Conservation (phyloP, 495 filamentous ascomycete species). For the Usnea hakonensis region DNA sequence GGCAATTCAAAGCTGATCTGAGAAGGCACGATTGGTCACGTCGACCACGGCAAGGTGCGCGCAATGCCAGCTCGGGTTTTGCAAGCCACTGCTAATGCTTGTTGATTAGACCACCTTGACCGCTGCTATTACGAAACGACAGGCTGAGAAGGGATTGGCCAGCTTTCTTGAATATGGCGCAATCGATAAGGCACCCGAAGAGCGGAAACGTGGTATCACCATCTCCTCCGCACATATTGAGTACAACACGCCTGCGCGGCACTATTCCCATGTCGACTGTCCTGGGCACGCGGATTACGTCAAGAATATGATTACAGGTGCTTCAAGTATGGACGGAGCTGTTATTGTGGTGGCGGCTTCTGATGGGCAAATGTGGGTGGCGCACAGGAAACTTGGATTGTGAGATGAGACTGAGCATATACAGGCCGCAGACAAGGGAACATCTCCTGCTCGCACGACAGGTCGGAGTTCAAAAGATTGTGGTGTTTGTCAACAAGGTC, state of each 20-base stretch:
- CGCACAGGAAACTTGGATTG: neutral
- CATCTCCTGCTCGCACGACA: constrained; percentile 96
- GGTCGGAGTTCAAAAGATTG: constrained; percentile 94
- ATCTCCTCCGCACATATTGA: constrained; percentile 98
- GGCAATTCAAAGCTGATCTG: constrained; percentile 14
- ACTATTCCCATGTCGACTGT: constrained; percentile 99
- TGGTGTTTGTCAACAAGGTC: constrained; percentile 99
- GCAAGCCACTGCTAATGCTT: constrained; percentile 4
- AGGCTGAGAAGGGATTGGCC: constrained; percentile 86
- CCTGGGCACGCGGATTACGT: constrained; percentile 99
- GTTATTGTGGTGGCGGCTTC: constrained; percentile 98
- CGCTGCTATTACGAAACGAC: constrained; percentile 95
- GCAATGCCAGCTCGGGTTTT: neutral
- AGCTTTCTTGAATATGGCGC: constrained; percentile 92
- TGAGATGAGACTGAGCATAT: constrained; percentile 8
- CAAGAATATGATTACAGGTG: constrained; percentile 99
- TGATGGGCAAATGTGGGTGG: constrained; percentile 85
- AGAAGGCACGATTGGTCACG: constrained; percentile 92
- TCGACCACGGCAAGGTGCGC: constrained; percentile 95
- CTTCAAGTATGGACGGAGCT: constrained; percentile 94
- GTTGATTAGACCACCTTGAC: constrained; percentile 79
- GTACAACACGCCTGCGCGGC: constrained; percentile 81
- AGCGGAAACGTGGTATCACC: constrained; percentile 99
- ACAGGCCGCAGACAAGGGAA: constrained; percentile 91
- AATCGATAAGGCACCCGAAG: constrained; percentile 98